Evolutionary conservation across 306 rosid genomes (phyloP), one percentile per base, ranked within the genome.

Genomic region (Dalbergia oliveri): DNA sequence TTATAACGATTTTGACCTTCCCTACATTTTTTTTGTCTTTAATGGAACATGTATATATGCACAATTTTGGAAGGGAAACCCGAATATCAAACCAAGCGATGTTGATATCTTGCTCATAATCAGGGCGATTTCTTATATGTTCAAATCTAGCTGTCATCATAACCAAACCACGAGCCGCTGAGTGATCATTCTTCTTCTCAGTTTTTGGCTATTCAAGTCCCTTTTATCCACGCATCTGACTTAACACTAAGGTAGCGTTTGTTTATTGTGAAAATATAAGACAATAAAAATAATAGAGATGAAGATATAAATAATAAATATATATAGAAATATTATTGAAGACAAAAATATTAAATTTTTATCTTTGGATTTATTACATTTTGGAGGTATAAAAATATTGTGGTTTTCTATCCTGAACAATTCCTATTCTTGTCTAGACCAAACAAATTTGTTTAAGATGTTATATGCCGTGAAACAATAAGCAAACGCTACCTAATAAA

Each of bases 141-240:
- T 79, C 76, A 67, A 68, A 4, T 12, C 23, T 13, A 31, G 72
- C 56, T 43, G 72, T 66, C 80, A 76, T 19, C 59, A 9, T 19
- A 39, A 8, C 9, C 5, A 75, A 26, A 9, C 13, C 21, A 14
- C 11, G 19, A 9, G 51, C 8, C n/a, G 23, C 34, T 45, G 11
- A 63, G 39, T 21, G 82, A 21, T 37, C 34, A 62, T 61, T 39
- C 39, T 74, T 60, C 7, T 61, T 60, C 45, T 60, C 12, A 33
- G 26, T 61, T 64, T 76, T 64, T 14, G 44, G 18, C n/a, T 8
- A 53, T 61, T 66, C 57, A 53, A 39, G 11, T 77, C 54, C 57
- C 43, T 13, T 65, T 13, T 54, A 76, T 26, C 69, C 44, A 5
- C 59, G 59, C 59, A 53, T 53, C 59, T 23, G 5, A 13, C 51